A percentile compares a stretch with the other conserved stretches of the same genome.
Evolutionary conservation across 2,329 filamentous ascomycete genomes (phyloP).

Genomic region (Xylariaceae sp.): DNA sequence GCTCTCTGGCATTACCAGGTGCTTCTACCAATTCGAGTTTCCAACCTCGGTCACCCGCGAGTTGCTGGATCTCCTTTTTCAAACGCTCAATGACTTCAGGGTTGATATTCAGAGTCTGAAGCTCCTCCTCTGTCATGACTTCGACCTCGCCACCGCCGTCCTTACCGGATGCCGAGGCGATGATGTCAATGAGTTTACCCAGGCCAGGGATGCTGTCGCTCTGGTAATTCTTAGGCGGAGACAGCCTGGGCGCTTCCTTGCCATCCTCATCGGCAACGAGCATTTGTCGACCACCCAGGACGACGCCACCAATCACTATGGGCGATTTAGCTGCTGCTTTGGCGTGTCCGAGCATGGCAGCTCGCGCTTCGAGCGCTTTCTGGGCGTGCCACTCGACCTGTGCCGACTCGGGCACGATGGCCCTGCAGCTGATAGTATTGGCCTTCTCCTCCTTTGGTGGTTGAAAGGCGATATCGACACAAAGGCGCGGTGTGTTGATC

Average conservation of each 20-base stretch:
- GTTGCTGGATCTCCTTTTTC: slow-evolving; percentile 59
- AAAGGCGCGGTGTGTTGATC: slow-evolving; percentile 81
- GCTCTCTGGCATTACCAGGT: slow-evolving; percentile 54
- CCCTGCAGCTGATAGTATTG: slow-evolving; percentile 69
- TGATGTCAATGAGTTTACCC: slow-evolving; percentile 37
- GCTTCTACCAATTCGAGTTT: slow-evolving; percentile 73
- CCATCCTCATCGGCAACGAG: slow-evolving; percentile 45
- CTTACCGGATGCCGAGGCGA: slow-evolving; percentile 42
- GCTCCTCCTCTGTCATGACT: slow-evolving; percentile 57
- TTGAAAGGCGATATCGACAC: slow-evolving; percentile 78
- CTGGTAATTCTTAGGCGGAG: slow-evolving; percentile 39
- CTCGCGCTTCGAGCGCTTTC: slow-evolving; percentile 36
- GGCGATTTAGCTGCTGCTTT: slow-evolving; percentile 23
- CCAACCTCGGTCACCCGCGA: slow-evolving; percentile 70
- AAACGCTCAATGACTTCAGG: slow-evolving; percentile 64
- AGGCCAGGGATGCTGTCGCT: slow-evolving; percentile 24
- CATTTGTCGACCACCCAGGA: slow-evolving; percentile 47
- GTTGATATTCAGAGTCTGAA: slow-evolving; percentile 62
- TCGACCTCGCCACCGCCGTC: slow-evolving; percentile 58
- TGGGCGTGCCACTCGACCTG: slow-evolving; percentile 37
- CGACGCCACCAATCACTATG: slow-evolving; percentile 47
- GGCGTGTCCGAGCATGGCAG: slow-evolving; percentile 31
- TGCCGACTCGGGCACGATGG: slow-evolving; percentile 56
- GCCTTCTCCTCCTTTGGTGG: slow-evolving; percentile 73
- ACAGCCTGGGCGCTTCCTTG: slow-evolving; percentile 41